Conservation (phyloP, 2,329 filamentous ascomycete genomes). For the Ophiocordyceps camponoti-rufipedis region DNA sequence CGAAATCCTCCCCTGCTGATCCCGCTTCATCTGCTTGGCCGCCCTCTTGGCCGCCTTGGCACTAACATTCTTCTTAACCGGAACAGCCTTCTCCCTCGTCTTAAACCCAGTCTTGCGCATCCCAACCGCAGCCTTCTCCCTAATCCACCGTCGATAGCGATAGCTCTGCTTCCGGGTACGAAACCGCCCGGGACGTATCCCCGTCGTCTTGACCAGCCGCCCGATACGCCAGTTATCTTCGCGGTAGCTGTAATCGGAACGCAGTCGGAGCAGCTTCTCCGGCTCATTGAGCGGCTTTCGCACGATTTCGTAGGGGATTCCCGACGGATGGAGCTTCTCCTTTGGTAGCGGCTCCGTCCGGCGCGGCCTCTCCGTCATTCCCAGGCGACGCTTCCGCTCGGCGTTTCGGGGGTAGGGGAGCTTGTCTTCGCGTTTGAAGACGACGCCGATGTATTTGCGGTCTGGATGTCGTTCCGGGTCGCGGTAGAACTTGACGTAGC, state of each 20-base stretch:
- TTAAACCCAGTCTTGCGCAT: slow-evolving; percentile 20
- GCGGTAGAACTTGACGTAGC: slow-evolving; percentile 94
- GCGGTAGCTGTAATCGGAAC: slow-evolving; percentile 36
- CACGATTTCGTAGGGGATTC: slow-evolving; percentile 28
- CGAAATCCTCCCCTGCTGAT: no score
- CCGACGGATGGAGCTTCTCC: slow-evolving; percentile 24
- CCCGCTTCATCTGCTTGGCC: slow-evolving; percentile 12
- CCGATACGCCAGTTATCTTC: slow-evolving; percentile 44
- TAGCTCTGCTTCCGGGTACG: slow-evolving; percentile 31
- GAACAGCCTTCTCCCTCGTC: slow-evolving; percentile 13
- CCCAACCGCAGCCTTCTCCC: slow-evolving; percentile 20
- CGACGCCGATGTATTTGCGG: slow-evolving; percentile 86
- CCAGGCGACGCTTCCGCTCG: slow-evolving; percentile 55
- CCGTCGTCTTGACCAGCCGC: slow-evolving; percentile 31
- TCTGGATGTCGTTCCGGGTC: slow-evolving; percentile 70
- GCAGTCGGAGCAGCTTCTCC: slow-evolving; percentile 29
- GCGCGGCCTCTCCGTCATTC: slow-evolving; percentile 43
- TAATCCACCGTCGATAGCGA: slow-evolving; percentile 22
- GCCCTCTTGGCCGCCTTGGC: slow-evolving; percentile 18
- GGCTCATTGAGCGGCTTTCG: slow-evolving; percentile 22
- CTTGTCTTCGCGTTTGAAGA: slow-evolving; percentile 63
- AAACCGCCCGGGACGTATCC: slow-evolving; percentile 29
- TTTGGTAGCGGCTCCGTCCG: slow-evolving; percentile 16
- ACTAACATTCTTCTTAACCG: slow-evolving; percentile 15
- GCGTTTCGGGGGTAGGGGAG: slow-evolving; percentile 63